Conservation (phyloP, 1,284 basidiomycete species). For the Volvariella volvacea region DNA sequence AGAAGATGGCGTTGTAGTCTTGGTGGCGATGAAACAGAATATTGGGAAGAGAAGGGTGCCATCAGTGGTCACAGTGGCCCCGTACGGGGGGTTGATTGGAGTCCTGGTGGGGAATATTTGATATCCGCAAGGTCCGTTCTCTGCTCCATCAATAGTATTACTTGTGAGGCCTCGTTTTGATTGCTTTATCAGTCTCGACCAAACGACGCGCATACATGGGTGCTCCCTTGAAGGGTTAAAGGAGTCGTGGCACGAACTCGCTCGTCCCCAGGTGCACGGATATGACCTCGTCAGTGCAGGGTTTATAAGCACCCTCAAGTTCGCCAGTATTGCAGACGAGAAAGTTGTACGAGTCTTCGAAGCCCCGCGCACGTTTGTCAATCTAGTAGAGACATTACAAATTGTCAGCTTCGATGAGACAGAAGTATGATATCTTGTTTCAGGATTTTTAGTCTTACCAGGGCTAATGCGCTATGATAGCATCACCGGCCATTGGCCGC, state of each 20-base stretch:
- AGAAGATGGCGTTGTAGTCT: constrained; percentile 64
- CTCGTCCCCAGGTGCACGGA: constrained; percentile 89
- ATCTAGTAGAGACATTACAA: constrained; percentile 43
- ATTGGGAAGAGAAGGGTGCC: constrained; percentile 75
- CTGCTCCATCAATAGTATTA: constrained; percentile 6
- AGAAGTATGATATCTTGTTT: constrained; percentile 29
- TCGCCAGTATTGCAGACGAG: constrained; percentile 87
- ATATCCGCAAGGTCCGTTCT: constrained; percentile 73
- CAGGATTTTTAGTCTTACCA: neutral
- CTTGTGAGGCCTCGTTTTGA: neutral
- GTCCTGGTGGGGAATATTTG: constrained; percentile 76
- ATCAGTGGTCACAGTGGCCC: constrained; percentile 76
- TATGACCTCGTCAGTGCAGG: constrained; percentile 84
- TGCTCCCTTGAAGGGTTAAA: constrained; percentile 25
- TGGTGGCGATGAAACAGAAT: constrained; percentile 22
- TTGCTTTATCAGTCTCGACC: constrained; percentile 59
- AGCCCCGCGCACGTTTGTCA: constrained; percentile 75
- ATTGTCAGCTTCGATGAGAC: constrained; percentile 40
- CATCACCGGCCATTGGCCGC: constrained; percentile 25
- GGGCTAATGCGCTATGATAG: constrained; percentile 12
- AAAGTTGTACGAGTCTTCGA: constrained; percentile 90
- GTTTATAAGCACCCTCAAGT: constrained; percentile 71
- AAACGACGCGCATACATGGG: constrained; percentile 85
- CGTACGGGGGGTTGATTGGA: constrained; percentile 80
- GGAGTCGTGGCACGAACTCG: constrained; percentile 76